These are phyloP conservation scores for Cyberlindnera euphorbiae DNA, from an alignment of 805 yeast genomes.

Conservation along the genomic window DNA sequence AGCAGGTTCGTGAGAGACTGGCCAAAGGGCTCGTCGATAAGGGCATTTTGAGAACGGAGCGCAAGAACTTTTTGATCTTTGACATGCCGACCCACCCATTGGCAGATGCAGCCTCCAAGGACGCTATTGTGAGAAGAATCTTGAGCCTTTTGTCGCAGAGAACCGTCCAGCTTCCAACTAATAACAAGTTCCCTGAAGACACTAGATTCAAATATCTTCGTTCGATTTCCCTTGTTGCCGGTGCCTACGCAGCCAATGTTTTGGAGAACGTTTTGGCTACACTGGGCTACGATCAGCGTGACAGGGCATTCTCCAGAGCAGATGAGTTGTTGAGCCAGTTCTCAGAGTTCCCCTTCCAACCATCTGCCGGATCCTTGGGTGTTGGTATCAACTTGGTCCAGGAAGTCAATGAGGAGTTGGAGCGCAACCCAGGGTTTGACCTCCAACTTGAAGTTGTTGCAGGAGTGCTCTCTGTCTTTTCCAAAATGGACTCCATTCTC, in stretches of 20 bases:
- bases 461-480: slow-evolving; percentile 84
- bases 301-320: slow-evolving; percentile 89
- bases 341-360: slow-evolving; percentile 79
- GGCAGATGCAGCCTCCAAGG: slow-evolving; percentile 81
- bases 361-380: slow-evolving; percentile 56
- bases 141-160: slow-evolving; percentile 66
- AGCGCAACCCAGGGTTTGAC: slow-evolving; percentile 38
- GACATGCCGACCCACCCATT: slow-evolving; percentile 99
- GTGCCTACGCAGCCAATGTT: slow-evolving; percentile 94
- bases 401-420: slow-evolving; percentile 41
- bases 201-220: slow-evolving; percentile 69
- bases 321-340: slow-evolving; percentile 83
- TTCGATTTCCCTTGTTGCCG: slow-evolving; percentile 76
- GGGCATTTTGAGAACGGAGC: slow-evolving; percentile 92
- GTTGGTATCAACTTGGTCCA: slow-evolving; percentile 63
- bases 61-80: slow-evolving; percentile 87
- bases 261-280: slow-evolving; percentile 80
- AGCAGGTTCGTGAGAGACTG: slow-evolving; percentile 93
- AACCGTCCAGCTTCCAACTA: slow-evolving; percentile 53
- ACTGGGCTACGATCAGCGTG: slow-evolving; percentile 82
- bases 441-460: slow-evolving; percentile 85
- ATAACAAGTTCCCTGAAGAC: slow-evolving; percentile 63
- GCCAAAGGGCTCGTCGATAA: slow-evolving; percentile 97
- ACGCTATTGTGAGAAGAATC: slow-evolving; percentile 69
- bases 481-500: slow-evolving; percentile 87